These are phyloP conservation scores for Leccinum solheimii DNA, from an alignment of 1,284 basidiomycete genomes.

Conservation along the genomic window DNA sequence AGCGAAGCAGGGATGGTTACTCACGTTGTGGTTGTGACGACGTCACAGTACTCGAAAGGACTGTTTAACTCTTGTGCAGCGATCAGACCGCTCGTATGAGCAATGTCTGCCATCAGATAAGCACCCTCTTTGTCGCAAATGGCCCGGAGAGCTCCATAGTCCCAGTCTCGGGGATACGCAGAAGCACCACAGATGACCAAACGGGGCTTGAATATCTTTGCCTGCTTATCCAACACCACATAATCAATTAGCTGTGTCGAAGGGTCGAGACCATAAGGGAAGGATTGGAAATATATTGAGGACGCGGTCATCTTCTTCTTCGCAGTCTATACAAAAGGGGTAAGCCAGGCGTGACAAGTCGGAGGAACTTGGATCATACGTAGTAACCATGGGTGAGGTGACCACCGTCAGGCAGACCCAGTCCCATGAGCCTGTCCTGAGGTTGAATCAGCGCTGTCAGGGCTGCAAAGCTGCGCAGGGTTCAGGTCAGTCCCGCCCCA, in stretches of 20 bases:
- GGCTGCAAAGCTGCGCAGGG: constrained; percentile 80
- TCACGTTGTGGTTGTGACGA: constrained; percentile 93
- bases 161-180: constrained; percentile 99
- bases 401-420: constrained; percentile 97
- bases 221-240: constrained; percentile 78
- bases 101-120: constrained; percentile 95
- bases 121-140: constrained; percentile 89
- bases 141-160: constrained; percentile 82
- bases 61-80: constrained; percentile 91
- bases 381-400: constrained; percentile 99
- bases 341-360: neutral
- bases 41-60: constrained; percentile 97
- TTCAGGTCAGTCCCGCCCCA: constrained; percentile 8
- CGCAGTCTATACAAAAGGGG: constrained; percentile 67
- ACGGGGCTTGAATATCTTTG: constrained; percentile 95
- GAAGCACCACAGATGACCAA: constrained; percentile 98
- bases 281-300: constrained; percentile 99
- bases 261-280: constrained; percentile 91
- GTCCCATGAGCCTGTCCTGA: constrained; percentile 99
- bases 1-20: constrained; percentile 28
- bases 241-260: constrained; percentile 93
- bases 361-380: constrained; percentile 44
- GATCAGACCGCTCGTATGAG: constrained; percentile 95
- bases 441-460: constrained; percentile 97
- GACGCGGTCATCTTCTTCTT: constrained; percentile 99